A percentile compares a stretch with the other conserved stretches of the same genome.
phyloP scores from a whole-genome alignment of 768 basidiomycete species.

The Chlorophyllum brunneum region DNA sequence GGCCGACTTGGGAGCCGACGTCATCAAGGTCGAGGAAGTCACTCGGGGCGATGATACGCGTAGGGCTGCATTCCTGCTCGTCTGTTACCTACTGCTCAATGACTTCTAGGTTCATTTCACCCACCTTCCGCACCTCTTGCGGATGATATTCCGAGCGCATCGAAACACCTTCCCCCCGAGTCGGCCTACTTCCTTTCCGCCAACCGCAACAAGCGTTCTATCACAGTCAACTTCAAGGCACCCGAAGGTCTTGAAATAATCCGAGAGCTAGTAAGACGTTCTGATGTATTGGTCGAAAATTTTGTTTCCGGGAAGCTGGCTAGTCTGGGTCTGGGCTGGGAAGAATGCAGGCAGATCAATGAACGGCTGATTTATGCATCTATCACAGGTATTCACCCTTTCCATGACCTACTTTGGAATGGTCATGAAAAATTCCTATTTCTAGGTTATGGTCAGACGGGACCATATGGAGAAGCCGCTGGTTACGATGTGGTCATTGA shows the following conservation, averaged over 20 bases:
- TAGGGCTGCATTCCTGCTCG: constrained; percentile 26
- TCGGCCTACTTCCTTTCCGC: constrained; percentile 89
- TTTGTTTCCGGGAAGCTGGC: constrained; percentile 83
- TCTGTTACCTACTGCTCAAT: neutral
- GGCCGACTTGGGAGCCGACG: constrained; percentile 90
- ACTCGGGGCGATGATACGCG: constrained; percentile 87
- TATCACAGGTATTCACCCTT: constrained; percentile 61
- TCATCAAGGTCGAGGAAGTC: constrained; percentile 87
- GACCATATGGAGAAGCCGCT: constrained; percentile 77
- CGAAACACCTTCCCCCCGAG: constrained; percentile 76
- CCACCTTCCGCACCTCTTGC: constrained; percentile 56
- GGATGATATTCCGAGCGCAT: constrained; percentile 43
- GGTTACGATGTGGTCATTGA: constrained; percentile 89
- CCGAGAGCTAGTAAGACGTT: constrained; percentile 60
- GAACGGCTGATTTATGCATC: constrained; percentile 82
- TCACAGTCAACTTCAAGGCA: constrained; percentile 86
- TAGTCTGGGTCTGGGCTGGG: constrained; percentile 81
- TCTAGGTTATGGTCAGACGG: constrained; percentile 64
- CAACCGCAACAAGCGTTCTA: constrained; percentile 86
- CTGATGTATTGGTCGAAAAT: constrained; percentile 90
- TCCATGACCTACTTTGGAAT: neutral
- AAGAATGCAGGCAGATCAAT: constrained; percentile 76
- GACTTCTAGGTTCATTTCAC: constrained; percentile 53
- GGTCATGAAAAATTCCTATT: neutral
- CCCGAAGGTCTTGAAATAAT: constrained; percentile 75